Evolutionary conservation across 169 alveolate species (phyloP).

Genomic region (Plasmodium vivax): DNA sequence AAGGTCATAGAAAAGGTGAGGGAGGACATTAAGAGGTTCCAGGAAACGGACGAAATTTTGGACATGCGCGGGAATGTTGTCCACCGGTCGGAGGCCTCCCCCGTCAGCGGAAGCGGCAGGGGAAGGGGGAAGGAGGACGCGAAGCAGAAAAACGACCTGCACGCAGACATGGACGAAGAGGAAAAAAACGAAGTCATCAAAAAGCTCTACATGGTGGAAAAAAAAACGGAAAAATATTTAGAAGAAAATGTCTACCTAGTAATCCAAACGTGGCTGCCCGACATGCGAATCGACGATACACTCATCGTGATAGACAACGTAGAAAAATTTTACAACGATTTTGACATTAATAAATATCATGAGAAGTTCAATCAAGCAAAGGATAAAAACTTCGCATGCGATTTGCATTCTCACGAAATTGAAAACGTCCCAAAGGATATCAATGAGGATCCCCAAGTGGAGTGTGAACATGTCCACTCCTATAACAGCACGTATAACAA

Average conservation of each 20-base stretch:
- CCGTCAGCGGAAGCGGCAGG: neutral
- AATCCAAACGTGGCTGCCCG: conserved; percentile 65
- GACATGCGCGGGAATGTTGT: conserved; percentile 48
- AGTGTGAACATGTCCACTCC: conserved; percentile 41
- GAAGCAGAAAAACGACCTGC: neutral
- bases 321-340: conserved; percentile 42
- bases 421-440: conserved; percentile 59
- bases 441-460: conserved; percentile 57
- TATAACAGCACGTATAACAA: conserved; percentile 60
- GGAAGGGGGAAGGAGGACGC: conserved; percentile 7
- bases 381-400: conserved; percentile 13
- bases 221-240: conserved; percentile 63
- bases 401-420: conserved; percentile 28
- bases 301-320: conserved; percentile 50
- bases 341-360: conserved; percentile 60
- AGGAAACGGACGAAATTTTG: conserved; percentile 59
- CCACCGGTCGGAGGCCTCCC: neutral
- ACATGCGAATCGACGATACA: conserved; percentile 63
- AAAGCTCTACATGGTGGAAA: conserved; percentile 48
- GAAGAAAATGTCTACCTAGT: conserved; percentile 64
- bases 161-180: conserved; percentile 48
- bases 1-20: conserved; percentile 67
- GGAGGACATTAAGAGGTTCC: conserved; percentile 55
- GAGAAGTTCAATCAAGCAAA: conserved; percentile 45
- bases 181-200: conserved; percentile 71